Conservation (phyloP, 805 yeast species). For the Pichia californica region DNA sequence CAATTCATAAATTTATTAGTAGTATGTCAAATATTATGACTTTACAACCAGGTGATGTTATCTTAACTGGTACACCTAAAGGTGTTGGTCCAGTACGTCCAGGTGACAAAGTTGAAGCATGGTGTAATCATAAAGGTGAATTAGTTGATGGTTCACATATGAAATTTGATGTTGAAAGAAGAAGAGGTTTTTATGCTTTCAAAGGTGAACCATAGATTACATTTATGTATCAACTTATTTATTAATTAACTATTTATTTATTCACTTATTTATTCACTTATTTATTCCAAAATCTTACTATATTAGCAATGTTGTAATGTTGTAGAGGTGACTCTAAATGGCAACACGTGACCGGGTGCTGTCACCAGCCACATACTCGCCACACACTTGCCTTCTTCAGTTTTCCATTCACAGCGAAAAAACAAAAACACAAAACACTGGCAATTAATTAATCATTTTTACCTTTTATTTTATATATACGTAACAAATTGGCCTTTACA, state of each 20-base stretch:
- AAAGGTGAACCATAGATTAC: constrained; percentile 13
- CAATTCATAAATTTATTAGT: constrained; percentile 72
- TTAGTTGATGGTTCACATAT: constrained; percentile 45
- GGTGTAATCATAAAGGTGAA: constrained; percentile 49
- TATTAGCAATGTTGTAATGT: too few species aligned
- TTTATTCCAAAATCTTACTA: too few species aligned
- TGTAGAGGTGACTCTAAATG: too few species aligned
- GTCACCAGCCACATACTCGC: too few species aligned
- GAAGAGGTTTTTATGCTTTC: constrained; percentile 56
- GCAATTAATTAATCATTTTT: too few species aligned
- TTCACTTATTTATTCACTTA: too few species aligned
- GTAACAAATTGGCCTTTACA: too few species aligned
- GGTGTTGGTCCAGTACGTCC: constrained; percentile 85
- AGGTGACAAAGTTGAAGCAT: constrained; percentile 72
- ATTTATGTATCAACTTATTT: not conserved
- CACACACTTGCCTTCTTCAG: too few species aligned
- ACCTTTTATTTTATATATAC: too few species aligned
- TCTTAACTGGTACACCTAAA: constrained; percentile 94
- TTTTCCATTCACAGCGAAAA: too few species aligned
- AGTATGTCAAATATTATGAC: constrained; percentile 89
- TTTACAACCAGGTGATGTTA: constrained; percentile 80
- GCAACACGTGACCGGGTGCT: too few species aligned
- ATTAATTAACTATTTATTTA: not conserved
- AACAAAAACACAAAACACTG: too few species aligned
- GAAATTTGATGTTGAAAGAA: constrained; percentile 43